Base-by-base conservation (phyloP, 441 rosid genomes). In the Capsella rubella region DNA sequence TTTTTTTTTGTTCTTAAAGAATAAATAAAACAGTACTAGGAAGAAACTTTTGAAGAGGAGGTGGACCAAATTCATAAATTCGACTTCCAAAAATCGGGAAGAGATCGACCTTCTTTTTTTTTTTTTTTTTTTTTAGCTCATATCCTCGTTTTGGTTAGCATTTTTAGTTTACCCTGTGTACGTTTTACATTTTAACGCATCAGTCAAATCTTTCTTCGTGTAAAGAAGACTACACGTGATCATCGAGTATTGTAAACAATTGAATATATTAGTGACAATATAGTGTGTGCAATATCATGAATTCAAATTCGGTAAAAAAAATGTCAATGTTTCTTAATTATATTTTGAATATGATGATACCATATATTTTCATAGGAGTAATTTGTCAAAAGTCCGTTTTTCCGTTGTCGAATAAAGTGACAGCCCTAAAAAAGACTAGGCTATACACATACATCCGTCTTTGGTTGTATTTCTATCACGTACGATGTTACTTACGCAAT, bases 51-150 rank as follows among this genome's bases (percentile, higher is more conserved):
- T 35, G 25, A 34, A 64, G 14, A 45, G 49, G 25, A 55, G 50
- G 65, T 56, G 58, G 71, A 56, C 66, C 71, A 64, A 28, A 15
- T 47, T 73, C 31, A 39, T 56, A 47, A 56, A 25, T 3, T 46
- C 11, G 25, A 73, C 58, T 55, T 64, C 70, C 57, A 7, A 34
- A 15, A 32, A 6, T 64, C 32, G 43, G 8, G 65, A 54, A 35
- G 39, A 15, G 1, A 2, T 21, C 25, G 25, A 21, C 25, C 25
- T 21, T 21, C 25, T 21, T 21, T 21, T 21, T 21, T 21, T 21
- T 21, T 21, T 21, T 21, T 21, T 21, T 21, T 21, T 21, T 21
- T 21, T 1, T 21, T 21, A 21, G 18, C 18, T 16, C 18, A 16
- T 21, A 21, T 21, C 25, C 25, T 21, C 25, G 25, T 21, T 21